A percentile compares a stretch with the other conserved stretches of the same genome.
These are phyloP conservation scores for Nothomitra cinnamomea DNA, from an alignment of 2,329 filamentous ascomycete genomes.

Conservation along the genomic window DNA sequence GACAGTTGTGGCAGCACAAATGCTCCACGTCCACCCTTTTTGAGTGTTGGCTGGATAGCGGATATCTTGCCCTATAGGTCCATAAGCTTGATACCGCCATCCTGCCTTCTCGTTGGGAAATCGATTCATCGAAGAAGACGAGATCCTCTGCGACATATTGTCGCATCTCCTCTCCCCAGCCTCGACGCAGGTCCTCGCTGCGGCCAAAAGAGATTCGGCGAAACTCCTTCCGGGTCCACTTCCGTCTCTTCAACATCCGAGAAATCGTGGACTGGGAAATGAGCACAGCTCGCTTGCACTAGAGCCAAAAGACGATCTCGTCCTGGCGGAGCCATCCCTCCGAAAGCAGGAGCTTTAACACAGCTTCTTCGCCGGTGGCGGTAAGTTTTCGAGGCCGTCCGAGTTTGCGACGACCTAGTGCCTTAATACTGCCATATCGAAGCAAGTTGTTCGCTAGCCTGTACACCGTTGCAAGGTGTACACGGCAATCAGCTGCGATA, in stretches of 20 bases:
- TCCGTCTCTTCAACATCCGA: not conserved
- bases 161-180: not conserved
- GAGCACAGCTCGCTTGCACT: not conserved
- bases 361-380: not conserved
- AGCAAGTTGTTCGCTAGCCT: not conserved
- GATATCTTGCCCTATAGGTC: not conserved
- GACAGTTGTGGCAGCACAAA: too few species aligned
- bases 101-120: slow-evolving; percentile 9
- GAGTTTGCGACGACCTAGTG: not conserved
- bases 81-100: slow-evolving; percentile 6
- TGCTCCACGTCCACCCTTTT: not conserved
- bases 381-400: not conserved
- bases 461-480: not conserved
- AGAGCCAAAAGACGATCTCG: not conserved
- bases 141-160: slow-evolving; percentile 6
- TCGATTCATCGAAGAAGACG: slow-evolving; percentile 8
- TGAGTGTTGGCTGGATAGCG: not conserved
- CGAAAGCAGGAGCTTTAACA: not conserved
- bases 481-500: not conserved
- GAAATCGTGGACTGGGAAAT: not conserved
- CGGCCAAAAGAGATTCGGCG: not conserved
- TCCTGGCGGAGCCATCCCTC: not conserved
- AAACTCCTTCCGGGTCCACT: not conserved
- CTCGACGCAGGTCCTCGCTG: not conserved
- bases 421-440: not conserved